Evolutionary conservation across 495 filamentous ascomycete species (phyloP).

Genomic region (Pyrenula aspistea): DNA sequence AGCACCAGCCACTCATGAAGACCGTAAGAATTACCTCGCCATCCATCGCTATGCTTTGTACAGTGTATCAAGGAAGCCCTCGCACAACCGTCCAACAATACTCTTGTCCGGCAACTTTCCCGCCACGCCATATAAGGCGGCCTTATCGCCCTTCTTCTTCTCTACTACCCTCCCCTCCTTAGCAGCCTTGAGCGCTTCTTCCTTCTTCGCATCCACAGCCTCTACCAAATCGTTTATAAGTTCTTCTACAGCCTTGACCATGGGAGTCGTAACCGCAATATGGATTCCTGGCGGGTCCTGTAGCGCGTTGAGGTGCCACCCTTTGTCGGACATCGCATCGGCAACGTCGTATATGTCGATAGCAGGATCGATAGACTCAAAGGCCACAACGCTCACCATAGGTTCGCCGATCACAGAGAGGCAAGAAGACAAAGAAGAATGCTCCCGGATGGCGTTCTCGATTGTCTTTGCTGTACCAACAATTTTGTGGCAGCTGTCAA

Average conservation of each 20-base stretch:
- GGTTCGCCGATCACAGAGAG: conserved; percentile 75
- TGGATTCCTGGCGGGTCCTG: conserved; percentile 92
- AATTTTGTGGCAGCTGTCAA: conserved; percentile 72
- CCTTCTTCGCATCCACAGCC: conserved; percentile 66
- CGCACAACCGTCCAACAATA: conserved; percentile 80
- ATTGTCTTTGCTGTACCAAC: conserved; percentile 81
- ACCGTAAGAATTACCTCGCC: too few relatives aligned
- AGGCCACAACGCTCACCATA: conserved; percentile 81
- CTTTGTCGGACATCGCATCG: conserved; percentile 65
- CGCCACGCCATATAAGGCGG: conserved; percentile 89
- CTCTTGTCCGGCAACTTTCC: conserved; percentile 92
- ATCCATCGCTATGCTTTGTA: conserved; percentile 71
- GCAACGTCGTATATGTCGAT: conserved; percentile 83
- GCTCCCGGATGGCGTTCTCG: conserved; percentile 56
- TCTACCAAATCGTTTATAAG: conserved; percentile 66
- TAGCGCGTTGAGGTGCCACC: conserved; percentile 94
- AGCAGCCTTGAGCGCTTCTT: conserved; percentile 53
- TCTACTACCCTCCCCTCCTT: conserved; percentile 24
- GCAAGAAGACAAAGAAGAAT: conserved; percentile 52
- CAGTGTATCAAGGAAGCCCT: conserved; percentile 85
- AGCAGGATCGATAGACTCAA: conserved; percentile 52
- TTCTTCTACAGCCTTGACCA: conserved; percentile 62
- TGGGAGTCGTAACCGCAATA: conserved; percentile 85
- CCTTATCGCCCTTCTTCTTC: conserved; percentile 53
- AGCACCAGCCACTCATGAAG: too few relatives aligned